Percentiles rank a stretch among this genome's conserved stretches.
These are phyloP conservation scores for Hyphodiscus sp. DNA, from an alignment of 2,329 filamentous ascomycete genomes.

Conservation along the genomic window DNA sequence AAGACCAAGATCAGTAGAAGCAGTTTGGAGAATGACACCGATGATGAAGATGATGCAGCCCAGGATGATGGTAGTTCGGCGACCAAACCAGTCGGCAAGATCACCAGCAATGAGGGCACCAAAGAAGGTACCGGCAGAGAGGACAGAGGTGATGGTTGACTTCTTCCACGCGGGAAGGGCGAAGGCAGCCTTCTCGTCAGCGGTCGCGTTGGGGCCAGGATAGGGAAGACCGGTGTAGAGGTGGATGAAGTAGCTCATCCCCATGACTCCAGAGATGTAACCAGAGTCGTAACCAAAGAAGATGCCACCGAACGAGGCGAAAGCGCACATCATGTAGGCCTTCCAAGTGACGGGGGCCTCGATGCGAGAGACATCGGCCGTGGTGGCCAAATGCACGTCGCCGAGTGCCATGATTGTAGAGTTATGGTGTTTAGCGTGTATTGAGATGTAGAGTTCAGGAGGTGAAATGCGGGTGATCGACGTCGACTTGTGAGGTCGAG, in stretches of 20 bases:
- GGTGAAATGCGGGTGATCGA: background rate
- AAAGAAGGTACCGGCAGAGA: slow-evolving; percentile 74
- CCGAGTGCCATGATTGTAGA: background rate
- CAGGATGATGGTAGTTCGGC: slow-evolving; percentile 61
- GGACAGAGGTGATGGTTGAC: slow-evolving; percentile 60
- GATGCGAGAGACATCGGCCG: slow-evolving; percentile 60
- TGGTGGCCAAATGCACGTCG: slow-evolving; percentile 30
- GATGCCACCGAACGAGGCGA: slow-evolving; percentile 60
- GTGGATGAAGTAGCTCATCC: slow-evolving; percentile 39
- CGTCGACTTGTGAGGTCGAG: background rate
- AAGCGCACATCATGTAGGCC: slow-evolving; percentile 64
- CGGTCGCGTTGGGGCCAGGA: slow-evolving; percentile 13
- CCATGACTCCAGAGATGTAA: slow-evolving; percentile 56
- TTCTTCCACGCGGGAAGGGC: slow-evolving; percentile 40
- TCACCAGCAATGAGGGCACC: slow-evolving; percentile 74
- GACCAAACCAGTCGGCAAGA: slow-evolving; percentile 66
- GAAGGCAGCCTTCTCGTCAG: slow-evolving; percentile 16
- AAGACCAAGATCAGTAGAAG: slow-evolving; percentile 40
- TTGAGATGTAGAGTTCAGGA: background rate
- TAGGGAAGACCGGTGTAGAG: slow-evolving; percentile 19
- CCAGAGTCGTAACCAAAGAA: slow-evolving; percentile 65
- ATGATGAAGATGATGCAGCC: slow-evolving; percentile 63
- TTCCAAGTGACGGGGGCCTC: slow-evolving; percentile 64
- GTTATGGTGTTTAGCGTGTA: background rate
- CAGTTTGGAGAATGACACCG: slow-evolving; percentile 56